These are phyloP conservation scores for Tagetes erecta DNA, from an alignment of 129 eudicot species.

Conservation along the genomic window DNA sequence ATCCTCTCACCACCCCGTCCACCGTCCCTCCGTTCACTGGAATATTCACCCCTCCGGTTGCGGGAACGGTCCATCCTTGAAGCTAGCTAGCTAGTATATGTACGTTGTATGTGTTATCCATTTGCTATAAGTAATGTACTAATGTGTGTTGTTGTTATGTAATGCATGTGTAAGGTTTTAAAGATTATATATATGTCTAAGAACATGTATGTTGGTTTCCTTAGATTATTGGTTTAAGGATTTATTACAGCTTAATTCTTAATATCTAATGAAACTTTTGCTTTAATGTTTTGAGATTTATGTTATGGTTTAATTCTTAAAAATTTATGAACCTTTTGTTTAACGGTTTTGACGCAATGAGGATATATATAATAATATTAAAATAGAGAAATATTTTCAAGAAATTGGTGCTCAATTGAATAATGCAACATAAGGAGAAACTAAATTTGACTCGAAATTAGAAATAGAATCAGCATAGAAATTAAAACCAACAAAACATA, in stretches of 20 bases:
- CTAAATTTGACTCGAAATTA: too few species aligned
- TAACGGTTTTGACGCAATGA: too few species aligned
- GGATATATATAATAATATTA: too few species aligned
- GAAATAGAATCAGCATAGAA: too few species aligned
- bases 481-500: too few species aligned
- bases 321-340: too few species aligned
- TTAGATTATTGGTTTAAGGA: not conserved
- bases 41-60: slow-evolving; percentile 23
- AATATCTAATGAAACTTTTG: not conserved
- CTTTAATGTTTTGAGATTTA: not conserved
- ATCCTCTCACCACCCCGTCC: not conserved
- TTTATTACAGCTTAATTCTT: not conserved
- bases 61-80: slow-evolving; percentile 24
- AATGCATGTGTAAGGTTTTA: not conserved
- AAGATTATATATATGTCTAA: not conserved
- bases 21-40: slow-evolving; percentile 15
- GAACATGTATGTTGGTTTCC: slow-evolving; percentile 10
- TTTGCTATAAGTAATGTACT: not conserved
- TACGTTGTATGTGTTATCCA: slow-evolving; percentile 2
- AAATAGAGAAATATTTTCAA: too few species aligned
- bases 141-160: not conserved
- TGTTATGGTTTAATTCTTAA: too few species aligned
- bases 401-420: too few species aligned
- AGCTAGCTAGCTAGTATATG: not conserved
- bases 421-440: too few species aligned